phyloP scores from a whole-genome alignment of 2,329 filamentous ascomycete genomes.

The Mycosphaerella sp. region DNA sequence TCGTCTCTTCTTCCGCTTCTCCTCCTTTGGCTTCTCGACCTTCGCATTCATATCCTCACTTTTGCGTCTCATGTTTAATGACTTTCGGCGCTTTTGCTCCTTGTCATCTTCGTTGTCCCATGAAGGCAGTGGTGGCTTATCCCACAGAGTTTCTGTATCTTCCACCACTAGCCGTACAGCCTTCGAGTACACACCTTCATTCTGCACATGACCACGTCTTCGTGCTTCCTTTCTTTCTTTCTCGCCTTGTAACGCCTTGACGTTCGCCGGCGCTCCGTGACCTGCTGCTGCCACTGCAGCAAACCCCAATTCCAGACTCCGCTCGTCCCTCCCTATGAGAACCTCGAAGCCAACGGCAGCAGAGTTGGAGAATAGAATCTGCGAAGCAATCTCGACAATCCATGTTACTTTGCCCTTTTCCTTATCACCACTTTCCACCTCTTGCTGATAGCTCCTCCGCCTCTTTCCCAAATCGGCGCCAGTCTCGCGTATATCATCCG shows the following conservation, averaged over 20 bases:
- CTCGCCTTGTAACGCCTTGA: conserved; percentile 62
- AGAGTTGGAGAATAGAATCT: conserved; percentile 87
- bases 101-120: conserved; percentile 40
- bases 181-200: conserved; percentile 74
- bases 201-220: conserved; percentile 58
- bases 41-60: conserved; percentile 16
- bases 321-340: conserved; percentile 75
- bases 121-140: conserved; percentile 73
- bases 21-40: conserved; percentile 15
- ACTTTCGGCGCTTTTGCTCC: conserved; percentile 18
- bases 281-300: conserved; percentile 49
- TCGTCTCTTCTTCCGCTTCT: conserved; percentile 53
- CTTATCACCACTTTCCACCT: conserved; percentile 37
- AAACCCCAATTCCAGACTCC: conserved; percentile 65
- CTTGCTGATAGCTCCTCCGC: conserved; percentile 33
- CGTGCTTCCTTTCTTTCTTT: conserved; percentile 46
- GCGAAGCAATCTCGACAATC: conserved; percentile 85
- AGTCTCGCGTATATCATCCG: conserved; percentile 65
- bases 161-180: conserved; percentile 74
- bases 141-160: conserved; percentile 86
- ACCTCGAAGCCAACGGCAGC: conserved; percentile 86
- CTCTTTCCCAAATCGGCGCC: conserved; percentile 41
- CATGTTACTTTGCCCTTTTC: conserved; percentile 60
- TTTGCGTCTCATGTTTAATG: conserved; percentile 12
- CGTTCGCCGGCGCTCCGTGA: conserved; percentile 56